A percentile compares a stretch with the other conserved stretches of the same genome.
Conservation (phyloP, 2,329 filamentous ascomycete species). For the Torrubiellomyces zombiae region DNA sequence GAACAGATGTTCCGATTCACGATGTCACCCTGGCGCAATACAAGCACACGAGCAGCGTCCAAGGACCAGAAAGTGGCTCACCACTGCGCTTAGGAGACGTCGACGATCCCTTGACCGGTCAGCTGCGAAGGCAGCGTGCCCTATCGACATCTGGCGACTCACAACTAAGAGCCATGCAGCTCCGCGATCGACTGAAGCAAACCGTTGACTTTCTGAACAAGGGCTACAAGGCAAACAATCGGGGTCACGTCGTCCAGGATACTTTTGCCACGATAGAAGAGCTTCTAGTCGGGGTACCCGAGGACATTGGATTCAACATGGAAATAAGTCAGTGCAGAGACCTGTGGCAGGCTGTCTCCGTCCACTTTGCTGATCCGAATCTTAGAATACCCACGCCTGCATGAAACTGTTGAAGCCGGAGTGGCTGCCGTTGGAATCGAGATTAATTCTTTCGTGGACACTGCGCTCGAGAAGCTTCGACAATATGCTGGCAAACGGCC, state of each 20-base stretch:
- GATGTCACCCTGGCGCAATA: constrained; percentile 21
- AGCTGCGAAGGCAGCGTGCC: constrained; percentile 6
- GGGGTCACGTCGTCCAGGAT: constrained; percentile 21
- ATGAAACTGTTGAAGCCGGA: constrained; percentile 17
- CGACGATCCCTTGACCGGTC: constrained; percentile 1
- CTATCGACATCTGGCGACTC: constrained; percentile 9
- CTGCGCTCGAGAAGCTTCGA: constrained; percentile 14
- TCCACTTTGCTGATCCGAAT: neutral
- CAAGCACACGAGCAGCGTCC: constrained; percentile 12
- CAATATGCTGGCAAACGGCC: constrained; percentile 8
- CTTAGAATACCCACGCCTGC: constrained; percentile 22
- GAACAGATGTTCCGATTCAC: constrained; percentile 22
- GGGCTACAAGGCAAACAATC: constrained; percentile 21
- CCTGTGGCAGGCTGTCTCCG: neutral
- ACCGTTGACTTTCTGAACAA: constrained; percentile 21
- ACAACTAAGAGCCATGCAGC: constrained; percentile 6
- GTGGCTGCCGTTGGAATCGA: constrained; percentile 19
- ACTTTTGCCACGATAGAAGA: constrained; percentile 21
- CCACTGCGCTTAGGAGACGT: neutral
- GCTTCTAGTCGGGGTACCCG: constrained; percentile 16
- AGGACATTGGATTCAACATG: constrained; percentile 20
- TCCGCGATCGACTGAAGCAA: constrained; percentile 17
- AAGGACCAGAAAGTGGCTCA: constrained; percentile 5
- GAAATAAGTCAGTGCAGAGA: constrained; percentile 18
- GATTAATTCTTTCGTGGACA: constrained; percentile 21